phyloP scores from a whole-genome alignment of 805 yeast genomes.

The Starmerella floris region DNA sequence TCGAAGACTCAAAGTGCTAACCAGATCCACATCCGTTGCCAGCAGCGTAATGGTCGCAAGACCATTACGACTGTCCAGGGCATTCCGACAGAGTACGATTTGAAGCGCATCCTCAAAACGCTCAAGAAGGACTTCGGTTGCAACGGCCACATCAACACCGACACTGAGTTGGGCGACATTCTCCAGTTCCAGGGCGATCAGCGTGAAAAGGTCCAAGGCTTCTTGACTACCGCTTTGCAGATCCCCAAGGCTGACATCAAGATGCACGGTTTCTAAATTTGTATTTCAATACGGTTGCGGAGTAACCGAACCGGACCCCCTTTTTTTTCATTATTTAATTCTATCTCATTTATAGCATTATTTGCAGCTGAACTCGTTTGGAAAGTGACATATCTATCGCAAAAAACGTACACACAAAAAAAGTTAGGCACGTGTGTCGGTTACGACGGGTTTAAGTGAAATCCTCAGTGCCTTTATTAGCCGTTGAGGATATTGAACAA shows the following conservation, averaged over 20 bases:
- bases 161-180: slow-evolving; percentile 89
- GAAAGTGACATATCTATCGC: no score
- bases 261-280: slow-evolving; percentile 82
- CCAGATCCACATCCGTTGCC: slow-evolving; percentile 95
- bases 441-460: no score
- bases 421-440: no score
- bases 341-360: no score
- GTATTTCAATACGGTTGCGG: neutral
- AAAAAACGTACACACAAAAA: no score
- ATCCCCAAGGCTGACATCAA: slow-evolving; percentile 93
- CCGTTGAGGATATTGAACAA: no score
- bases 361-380: no score
- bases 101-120: slow-evolving; percentile 83
- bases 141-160: slow-evolving; percentile 95
- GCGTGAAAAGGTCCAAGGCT: slow-evolving; percentile 90
- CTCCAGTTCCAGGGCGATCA: slow-evolving; percentile 98
- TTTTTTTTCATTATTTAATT: no score
- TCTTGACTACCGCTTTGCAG: slow-evolving; percentile 71
- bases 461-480: no score
- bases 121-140: slow-evolving; percentile 97
- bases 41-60: slow-evolving; percentile 98
- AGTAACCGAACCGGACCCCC: no score
- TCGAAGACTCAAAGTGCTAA: slow-evolving; percentile 90
- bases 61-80: slow-evolving; percentile 98
- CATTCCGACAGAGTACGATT: slow-evolving; percentile 84